phyloP scores from a whole-genome alignment of 257 asterid species.

The Verbena officinalis region DNA sequence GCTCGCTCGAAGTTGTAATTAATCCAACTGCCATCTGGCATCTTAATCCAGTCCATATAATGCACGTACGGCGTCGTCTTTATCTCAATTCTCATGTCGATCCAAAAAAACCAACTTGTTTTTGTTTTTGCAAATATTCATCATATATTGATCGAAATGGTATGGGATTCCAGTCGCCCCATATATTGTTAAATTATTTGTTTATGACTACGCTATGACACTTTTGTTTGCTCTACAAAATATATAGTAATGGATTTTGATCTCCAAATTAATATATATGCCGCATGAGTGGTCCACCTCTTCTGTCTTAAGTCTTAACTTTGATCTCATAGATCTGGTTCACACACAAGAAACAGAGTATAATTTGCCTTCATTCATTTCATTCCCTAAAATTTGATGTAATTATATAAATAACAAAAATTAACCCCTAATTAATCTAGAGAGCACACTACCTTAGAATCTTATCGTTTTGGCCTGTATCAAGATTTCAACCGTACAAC shows the following conservation, averaged over 20 bases:
- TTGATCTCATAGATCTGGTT: background rate
- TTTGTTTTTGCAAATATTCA: background rate
- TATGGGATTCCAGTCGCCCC: slow-evolving; percentile 25
- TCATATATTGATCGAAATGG: no score
- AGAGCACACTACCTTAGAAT: no score
- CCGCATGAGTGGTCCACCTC: slow-evolving; percentile 28
- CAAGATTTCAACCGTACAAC: no score
- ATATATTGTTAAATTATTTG: background rate
- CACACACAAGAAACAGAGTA: background rate
- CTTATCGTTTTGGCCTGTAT: no score
- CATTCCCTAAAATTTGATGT: no score
- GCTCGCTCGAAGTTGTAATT: slow-evolving; percentile 25
- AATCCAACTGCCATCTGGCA: slow-evolving; percentile 17
- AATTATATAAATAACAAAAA: no score
- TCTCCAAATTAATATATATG: slow-evolving; percentile 17
- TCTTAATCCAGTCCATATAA: slow-evolving; percentile 29
- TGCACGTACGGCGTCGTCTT: background rate
- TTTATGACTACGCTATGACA: background rate
- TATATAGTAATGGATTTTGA: slow-evolving; percentile 12
- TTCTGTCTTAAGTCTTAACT: background rate
- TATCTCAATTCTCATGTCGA: no score
- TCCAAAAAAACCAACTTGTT: no score
- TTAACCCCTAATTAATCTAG: no score
- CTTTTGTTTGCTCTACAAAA: background rate
- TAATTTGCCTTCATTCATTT: no score